phyloP scores from a whole-genome alignment of 495 filamentous ascomycete species.

The Xylaria sp. region DNA sequence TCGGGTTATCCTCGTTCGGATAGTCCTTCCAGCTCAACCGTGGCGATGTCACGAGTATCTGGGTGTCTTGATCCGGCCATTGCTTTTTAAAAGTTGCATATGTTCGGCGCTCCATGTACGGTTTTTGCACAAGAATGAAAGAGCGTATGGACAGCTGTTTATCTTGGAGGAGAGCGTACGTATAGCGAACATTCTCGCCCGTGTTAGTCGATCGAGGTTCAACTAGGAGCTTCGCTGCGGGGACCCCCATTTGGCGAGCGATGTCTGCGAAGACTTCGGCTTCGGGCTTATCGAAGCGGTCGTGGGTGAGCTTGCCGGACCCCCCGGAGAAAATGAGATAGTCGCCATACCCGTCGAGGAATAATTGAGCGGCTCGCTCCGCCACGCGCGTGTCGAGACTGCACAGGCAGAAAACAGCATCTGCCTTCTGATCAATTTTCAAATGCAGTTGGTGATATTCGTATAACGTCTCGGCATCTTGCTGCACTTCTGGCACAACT shows the following conservation, averaged over 20 bases:
- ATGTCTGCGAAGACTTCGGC: conserved; percentile 47
- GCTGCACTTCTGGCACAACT: conserved; percentile 41
- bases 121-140: conserved; percentile 48
- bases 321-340: conserved; percentile 49
- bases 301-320: conserved; percentile 42
- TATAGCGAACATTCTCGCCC: conserved; percentile 51
- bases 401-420: conserved; percentile 49
- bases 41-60: conserved; percentile 45
- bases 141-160: conserved; percentile 30
- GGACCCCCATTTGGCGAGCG: conserved; percentile 40
- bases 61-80: conserved; percentile 40
- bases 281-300: conserved; percentile 42
- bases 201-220: conserved; percentile 47
- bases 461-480: conserved; percentile 44
- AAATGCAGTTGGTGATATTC: conserved; percentile 48
- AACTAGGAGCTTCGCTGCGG: conserved; percentile 37
- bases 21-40: conserved; percentile 43
- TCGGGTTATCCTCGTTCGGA: conserved; percentile 42
- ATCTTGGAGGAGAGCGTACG: conserved; percentile 38
- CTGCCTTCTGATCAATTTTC: conserved; percentile 32
- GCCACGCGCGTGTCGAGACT: conserved; percentile 49
- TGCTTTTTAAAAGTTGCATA: conserved; percentile 50
- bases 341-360: conserved; percentile 38
- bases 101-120: conserved; percentile 51
- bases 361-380: conserved; percentile 42